phyloP scores from a whole-genome alignment of 139 green algal genomes.

The Zygnema cylindricum region DNA sequence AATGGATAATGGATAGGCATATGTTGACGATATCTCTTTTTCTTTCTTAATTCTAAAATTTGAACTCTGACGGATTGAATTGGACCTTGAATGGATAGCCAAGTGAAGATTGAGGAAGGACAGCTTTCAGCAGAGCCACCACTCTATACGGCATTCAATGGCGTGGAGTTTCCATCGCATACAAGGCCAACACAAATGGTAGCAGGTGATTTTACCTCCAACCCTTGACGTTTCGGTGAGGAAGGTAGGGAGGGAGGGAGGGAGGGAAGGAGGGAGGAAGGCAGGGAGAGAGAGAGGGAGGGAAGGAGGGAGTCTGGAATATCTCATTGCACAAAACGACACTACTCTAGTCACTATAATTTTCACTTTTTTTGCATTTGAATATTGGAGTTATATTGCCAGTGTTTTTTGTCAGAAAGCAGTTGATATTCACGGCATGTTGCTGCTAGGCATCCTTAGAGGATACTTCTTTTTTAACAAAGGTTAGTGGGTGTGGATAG shows the following conservation, averaged over 20 bases:
- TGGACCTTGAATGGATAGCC: not conserved
- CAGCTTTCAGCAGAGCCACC: conserved; percentile 21
- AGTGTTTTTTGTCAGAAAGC: not conserved
- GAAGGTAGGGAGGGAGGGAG: too few relatives aligned
- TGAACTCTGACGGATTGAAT: not conserved
- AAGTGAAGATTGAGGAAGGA: conserved; percentile 24
- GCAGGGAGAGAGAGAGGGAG: too few relatives aligned
- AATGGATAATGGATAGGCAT: too few relatives aligned
- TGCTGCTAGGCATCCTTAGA: not conserved
- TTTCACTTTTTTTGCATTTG: too few relatives aligned
- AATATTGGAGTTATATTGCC: not conserved
- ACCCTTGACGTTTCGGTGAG: too few relatives aligned
- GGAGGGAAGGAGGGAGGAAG: too few relatives aligned
- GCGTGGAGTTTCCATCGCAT: conserved; percentile 52
- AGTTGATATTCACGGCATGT: not conserved
- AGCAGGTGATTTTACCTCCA: conserved; percentile 23
- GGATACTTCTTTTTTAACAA: too few relatives aligned
- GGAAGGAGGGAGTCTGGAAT: too few relatives aligned
- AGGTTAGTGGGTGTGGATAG: not conserved
- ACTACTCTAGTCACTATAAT: too few relatives aligned
- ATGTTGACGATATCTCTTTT: too few relatives aligned
- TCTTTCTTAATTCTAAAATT: not conserved
- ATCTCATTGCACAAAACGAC: too few relatives aligned
- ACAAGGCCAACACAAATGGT: conserved; percentile 43
- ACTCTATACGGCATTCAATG: conserved; percentile 57